Conservation (phyloP, 108 stramenopile genomes). For the Cylindrotheca fusiformis region DNA sequence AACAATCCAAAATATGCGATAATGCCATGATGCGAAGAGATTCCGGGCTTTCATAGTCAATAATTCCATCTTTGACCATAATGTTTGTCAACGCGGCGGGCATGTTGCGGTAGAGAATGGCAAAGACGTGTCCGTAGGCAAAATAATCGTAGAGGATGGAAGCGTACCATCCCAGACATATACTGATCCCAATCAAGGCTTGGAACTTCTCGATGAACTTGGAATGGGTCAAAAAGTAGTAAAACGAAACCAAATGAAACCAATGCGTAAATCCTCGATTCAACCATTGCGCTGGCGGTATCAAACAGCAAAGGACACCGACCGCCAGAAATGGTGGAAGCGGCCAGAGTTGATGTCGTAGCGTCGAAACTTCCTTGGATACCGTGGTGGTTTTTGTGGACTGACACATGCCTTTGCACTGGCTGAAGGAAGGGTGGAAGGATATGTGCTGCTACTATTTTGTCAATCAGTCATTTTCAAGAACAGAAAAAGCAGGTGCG, state of each 20-base stretch:
- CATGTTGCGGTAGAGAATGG: constrained; percentile 53
- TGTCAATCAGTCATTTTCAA: no score
- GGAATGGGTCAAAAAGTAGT: constrained; percentile 31
- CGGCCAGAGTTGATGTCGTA: background rate
- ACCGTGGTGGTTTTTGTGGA: background rate
- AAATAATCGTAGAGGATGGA: constrained; percentile 32
- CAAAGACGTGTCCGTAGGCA: constrained; percentile 36
- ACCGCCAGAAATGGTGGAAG: constrained; percentile 4
- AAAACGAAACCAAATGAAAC: constrained; percentile 47
- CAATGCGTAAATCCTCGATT: constrained; percentile 62
- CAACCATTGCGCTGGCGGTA: constrained; percentile 32
- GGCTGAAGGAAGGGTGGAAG: no score
- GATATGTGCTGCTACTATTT: no score
- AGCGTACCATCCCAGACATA: constrained; percentile 57
- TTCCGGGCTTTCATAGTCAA: constrained; percentile 14
- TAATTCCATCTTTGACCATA: constrained; percentile 21
- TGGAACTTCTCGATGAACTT: constrained; percentile 36
- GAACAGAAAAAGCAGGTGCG: no score
- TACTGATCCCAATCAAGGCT: constrained; percentile 29
- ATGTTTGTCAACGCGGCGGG: constrained; percentile 20
- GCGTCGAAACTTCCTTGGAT: background rate
- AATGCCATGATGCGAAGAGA: constrained; percentile 24
- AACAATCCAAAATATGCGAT: constrained; percentile 43
- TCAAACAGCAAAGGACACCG: constrained; percentile 15
- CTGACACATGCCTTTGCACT: no score